A percentile compares a stretch with the other conserved stretches of the same genome.
phyloP scores from a whole-genome alignment of 768 basidiomycete genomes.

The Lactarius vividus region DNA sequence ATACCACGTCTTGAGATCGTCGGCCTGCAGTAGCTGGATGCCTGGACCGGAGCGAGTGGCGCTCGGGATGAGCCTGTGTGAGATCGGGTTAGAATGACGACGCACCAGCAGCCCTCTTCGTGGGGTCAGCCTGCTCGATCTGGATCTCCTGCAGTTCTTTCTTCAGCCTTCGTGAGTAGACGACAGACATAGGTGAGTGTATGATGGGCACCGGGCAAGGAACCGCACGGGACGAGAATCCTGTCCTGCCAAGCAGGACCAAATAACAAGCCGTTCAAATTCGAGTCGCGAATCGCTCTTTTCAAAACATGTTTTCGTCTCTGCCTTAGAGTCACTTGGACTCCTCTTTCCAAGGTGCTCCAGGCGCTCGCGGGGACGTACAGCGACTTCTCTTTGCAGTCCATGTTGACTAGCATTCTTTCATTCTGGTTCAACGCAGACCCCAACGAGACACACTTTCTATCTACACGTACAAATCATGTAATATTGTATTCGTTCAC shows the following conservation, averaged over 20 bases:
- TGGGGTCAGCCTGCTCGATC: constrained; percentile 25
- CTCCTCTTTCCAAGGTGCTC: constrained; percentile 28
- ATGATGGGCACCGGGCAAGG: constrained; percentile 16
- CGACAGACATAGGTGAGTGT: constrained; percentile 20
- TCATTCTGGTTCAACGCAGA: constrained; percentile 24
- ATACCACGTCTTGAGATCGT: constrained; percentile 75
- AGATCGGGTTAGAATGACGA: neutral
- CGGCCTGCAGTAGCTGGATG: constrained; percentile 68
- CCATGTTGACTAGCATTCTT: constrained; percentile 25
- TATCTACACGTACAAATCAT: neutral
- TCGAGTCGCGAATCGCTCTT: neutral
- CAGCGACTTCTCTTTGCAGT: constrained; percentile 27
- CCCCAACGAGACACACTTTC: constrained; percentile 26
- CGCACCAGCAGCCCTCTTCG: constrained; percentile 24
- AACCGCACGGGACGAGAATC: neutral
- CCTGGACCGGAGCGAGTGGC: constrained; percentile 42
- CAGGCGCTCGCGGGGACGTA: constrained; percentile 33
- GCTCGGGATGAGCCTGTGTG: neutral
- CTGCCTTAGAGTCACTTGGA: constrained; percentile 33
- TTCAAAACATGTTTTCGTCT: constrained; percentile 21
- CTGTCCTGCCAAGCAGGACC: constrained; percentile 19
- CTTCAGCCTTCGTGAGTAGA: constrained; percentile 26
- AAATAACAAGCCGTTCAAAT: constrained; percentile 15
- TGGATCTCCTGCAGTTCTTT: constrained; percentile 30
- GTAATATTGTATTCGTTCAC: neutral